Evolutionary conservation across 371 early-diverging fungal species (phyloP).

Genomic region (Capillidium rhysosporum): DNA sequence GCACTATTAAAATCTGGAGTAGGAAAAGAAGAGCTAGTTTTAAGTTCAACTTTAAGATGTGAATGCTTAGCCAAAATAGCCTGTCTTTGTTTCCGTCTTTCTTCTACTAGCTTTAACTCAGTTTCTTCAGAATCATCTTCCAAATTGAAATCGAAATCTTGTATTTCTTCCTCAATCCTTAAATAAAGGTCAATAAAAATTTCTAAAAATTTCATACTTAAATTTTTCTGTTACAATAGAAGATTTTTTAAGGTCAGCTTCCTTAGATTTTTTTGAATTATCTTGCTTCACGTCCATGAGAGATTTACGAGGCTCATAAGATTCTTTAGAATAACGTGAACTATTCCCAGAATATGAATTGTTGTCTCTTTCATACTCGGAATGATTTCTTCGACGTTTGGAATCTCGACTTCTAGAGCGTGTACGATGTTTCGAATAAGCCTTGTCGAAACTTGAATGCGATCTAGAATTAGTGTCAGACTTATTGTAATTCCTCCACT

Average conservation of each 20-base stretch:
- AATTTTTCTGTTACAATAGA: background rate
- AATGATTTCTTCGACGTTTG: background rate
- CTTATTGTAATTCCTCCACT: background rate
- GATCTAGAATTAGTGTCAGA: background rate
- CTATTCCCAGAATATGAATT: background rate
- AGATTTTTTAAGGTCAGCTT: background rate
- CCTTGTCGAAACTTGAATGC: background rate
- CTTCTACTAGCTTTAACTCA: constrained; percentile 53
- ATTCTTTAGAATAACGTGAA: background rate
- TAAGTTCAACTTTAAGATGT: constrained; percentile 3
- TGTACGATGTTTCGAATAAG: background rate
- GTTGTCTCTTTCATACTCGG: background rate
- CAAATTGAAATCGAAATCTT: constrained; percentile 20
- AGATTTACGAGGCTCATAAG: background rate
- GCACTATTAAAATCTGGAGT: background rate
- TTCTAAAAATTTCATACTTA: background rate
- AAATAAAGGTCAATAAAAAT: background rate
- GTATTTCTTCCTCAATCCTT: constrained; percentile 7
- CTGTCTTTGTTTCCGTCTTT: constrained; percentile 44
- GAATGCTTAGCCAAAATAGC: constrained; percentile 42
- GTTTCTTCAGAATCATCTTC: constrained; percentile 26
- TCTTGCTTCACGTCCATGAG: background rate
- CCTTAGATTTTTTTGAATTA: background rate
- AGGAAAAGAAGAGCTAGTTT: background rate
- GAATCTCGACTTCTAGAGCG: constrained; percentile 2